phyloP scores from a whole-genome alignment of 257 asterid genomes.

The Fraxinus anomala region DNA sequence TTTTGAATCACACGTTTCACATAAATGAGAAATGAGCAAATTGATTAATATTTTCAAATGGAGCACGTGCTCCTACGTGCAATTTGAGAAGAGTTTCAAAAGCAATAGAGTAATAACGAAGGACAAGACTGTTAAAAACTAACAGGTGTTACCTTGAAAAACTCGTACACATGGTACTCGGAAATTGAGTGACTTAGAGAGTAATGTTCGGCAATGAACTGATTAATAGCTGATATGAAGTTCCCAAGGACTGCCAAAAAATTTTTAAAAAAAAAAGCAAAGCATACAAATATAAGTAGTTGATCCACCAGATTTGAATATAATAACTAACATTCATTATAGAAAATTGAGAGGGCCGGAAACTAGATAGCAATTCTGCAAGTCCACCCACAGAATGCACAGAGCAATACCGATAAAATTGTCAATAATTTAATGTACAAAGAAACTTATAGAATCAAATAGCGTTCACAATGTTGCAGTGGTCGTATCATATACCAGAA shows the following conservation, averaged over 20 bases:
- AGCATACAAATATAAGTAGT: constrained; percentile 17
- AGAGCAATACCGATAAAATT: not conserved
- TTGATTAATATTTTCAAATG: not conserved
- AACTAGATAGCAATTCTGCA: not conserved
- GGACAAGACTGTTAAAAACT: constrained; percentile 12
- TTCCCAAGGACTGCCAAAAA: constrained; percentile 58
- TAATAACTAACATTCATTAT: not conserved
- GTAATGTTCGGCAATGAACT: constrained; percentile 52
- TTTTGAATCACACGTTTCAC: not conserved
- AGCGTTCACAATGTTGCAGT: not conserved
- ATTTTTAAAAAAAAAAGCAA: constrained; percentile 2
- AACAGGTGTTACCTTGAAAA: constrained; percentile 68
- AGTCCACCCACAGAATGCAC: not conserved
- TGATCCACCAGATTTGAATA: not conserved
- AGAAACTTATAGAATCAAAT: not conserved
- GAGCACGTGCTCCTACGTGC: not conserved
- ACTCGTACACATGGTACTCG: constrained; percentile 76
- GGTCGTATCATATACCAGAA: not conserved
- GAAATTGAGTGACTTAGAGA: constrained; percentile 44
- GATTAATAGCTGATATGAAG: constrained; percentile 58
- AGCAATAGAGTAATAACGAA: too few species aligned
- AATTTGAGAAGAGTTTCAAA: not conserved
- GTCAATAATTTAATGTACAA: not conserved
- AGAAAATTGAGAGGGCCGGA: not conserved
- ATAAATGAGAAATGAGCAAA: not conserved